phyloP scores from a whole-genome alignment of 2,329 filamentous ascomycete genomes.

The Phaeophleospora eucalypticola region DNA sequence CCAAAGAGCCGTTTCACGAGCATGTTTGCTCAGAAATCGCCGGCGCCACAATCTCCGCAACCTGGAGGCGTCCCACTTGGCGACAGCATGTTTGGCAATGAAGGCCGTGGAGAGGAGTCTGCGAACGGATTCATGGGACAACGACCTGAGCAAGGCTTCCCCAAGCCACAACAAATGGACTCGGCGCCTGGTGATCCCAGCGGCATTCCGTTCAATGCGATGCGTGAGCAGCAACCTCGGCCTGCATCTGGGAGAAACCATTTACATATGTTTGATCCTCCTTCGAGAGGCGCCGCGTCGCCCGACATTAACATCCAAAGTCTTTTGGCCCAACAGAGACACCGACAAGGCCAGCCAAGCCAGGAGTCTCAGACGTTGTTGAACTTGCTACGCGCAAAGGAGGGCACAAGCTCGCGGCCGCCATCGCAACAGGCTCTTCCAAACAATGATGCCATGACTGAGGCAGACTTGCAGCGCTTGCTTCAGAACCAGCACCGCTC shows the following conservation, averaged over 20 bases:
- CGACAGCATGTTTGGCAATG: constrained; percentile 17
- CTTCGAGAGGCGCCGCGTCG: constrained; percentile 28
- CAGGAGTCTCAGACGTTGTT: constrained; percentile 78
- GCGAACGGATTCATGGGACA: constrained; percentile 9
- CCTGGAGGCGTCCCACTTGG: constrained; percentile 12
- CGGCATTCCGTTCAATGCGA: constrained; percentile 21
- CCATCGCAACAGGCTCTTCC: constrained; percentile 28
- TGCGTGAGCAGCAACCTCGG: constrained; percentile 22
- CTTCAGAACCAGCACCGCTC: constrained; percentile 22
- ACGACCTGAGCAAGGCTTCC: constrained; percentile 9
- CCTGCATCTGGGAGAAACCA: constrained; percentile 22
- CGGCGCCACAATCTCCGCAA: constrained; percentile 29
- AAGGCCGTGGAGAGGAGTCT: constrained; percentile 7
- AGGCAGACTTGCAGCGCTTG: constrained; percentile 32
- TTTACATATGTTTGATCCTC: constrained; percentile 26
- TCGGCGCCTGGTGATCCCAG: constrained; percentile 20
- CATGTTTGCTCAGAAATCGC: constrained; percentile 32
- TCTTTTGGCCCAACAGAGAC: constrained; percentile 38
- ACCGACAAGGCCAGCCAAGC: constrained; percentile 46
- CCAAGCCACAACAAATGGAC: constrained; percentile 12
- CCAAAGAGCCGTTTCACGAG: constrained; percentile 31
- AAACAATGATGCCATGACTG: constrained; percentile 24
- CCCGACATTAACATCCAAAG: constrained; percentile 34
- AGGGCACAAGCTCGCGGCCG: constrained; percentile 30
- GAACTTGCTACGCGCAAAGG: constrained; percentile 62